Evolutionary conservation across 2,329 filamentous ascomycete species (phyloP), one percentile per base, ranked within the genome.

Genomic region (Verticillium isaacii): DNA sequence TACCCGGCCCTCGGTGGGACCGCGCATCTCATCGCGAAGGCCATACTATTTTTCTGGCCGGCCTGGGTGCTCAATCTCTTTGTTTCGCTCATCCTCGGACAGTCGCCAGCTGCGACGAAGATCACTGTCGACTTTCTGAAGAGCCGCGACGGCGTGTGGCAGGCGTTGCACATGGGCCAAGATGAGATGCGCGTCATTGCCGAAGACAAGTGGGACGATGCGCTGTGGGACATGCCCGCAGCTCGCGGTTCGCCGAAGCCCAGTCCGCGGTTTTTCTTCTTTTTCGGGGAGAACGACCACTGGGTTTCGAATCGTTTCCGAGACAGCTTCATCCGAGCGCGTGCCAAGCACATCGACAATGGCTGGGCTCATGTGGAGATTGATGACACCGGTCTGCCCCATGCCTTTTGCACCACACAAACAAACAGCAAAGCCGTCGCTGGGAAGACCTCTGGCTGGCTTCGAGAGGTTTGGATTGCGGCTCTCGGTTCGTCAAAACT

Each of bases 161-260:
- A 89, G 74, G 79, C 84, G 9, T 73, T 89, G 63, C 78, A 83
- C 65, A 75, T 89, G 67, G 87, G 81, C 2, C 75, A 80, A 65
- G 83, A 87, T 60, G 87, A 89, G 75, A 81, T 89, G 76, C 70
- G 73, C n/a, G 76, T 74, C 11, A 88, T 89, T 61, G 74, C 75
- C 1, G 82, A 86, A 67, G 85, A 88, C 62, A 73, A 68, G 58
- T 89, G 87, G 87, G 80, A 79, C 11, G 79, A 84, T 25, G 82
- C 83, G 64, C 72, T 89, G 32, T 89, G 86, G 85, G 83, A 82
- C 58, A 71, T 67, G 1, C 67, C 64, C 0, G 68, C 64, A 15
- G 68, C 65, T 2, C 62, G 63, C 1, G 66, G 64, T 17, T 64
- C 57, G 1, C 61, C 57, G 19, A 64, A 32, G 17, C 60, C n/a